Conservation (phyloP, 306 rosid genomes). For the Pterocarpus santalinus region DNA sequence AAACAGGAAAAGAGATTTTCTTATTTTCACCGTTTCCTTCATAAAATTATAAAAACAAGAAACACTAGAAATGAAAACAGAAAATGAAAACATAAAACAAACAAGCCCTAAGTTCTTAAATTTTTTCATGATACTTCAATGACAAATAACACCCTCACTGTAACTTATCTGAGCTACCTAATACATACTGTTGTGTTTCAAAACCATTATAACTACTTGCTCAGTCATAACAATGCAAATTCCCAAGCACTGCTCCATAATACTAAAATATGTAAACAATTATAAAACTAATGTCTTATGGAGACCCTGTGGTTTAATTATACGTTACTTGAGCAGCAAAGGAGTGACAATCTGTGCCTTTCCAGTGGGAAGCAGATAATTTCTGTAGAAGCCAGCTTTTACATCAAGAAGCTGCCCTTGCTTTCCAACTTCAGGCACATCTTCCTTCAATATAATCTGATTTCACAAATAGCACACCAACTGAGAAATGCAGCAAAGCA, state of each 20-base stretch:
- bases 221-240: conserved; percentile 24
- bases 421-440: conserved; percentile 72
- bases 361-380: conserved; percentile 77
- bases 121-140: not conserved
- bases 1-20: too few relatives aligned
- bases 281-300: not conserved
- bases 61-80: too few relatives aligned
- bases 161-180: conserved; percentile 10
- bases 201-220: not conserved
- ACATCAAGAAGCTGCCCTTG: conserved; percentile 82
- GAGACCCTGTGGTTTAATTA: conserved; percentile 25
- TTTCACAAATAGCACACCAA: conserved; percentile 42
- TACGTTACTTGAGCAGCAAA: conserved; percentile 76
- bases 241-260: conserved; percentile 25
- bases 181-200: not conserved
- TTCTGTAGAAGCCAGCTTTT: conserved; percentile 83
- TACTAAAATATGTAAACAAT: not conserved
- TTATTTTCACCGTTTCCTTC: too few relatives aligned
- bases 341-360: conserved; percentile 91
- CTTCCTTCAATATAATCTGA: conserved; percentile 91
- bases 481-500: not conserved
- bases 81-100: too few relatives aligned
- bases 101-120: too few relatives aligned
- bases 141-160: not conserved
- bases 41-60: too few relatives aligned